Evolutionary conservation across 139 green algal species (phyloP).

Genomic region (Asterochloris sp.): DNA sequence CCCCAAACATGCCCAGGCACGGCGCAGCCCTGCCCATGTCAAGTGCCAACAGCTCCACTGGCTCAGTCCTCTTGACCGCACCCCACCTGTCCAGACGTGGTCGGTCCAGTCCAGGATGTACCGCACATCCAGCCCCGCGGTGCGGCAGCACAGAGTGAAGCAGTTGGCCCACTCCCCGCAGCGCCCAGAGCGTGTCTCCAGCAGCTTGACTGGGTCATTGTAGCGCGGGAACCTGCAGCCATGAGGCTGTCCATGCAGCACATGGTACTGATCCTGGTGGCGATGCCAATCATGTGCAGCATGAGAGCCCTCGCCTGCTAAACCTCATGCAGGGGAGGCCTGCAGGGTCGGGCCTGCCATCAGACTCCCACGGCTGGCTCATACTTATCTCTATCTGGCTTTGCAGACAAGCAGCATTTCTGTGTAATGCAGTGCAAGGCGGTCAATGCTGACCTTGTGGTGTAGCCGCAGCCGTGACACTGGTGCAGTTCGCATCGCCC

Average conservation of each 20-base stretch:
- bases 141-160: conserved; percentile 65
- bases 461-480: conserved; percentile 33
- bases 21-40: too few relatives aligned
- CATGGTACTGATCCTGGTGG: too few relatives aligned
- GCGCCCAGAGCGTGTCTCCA: conserved; percentile 64
- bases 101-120: conserved; percentile 68
- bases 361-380: too few relatives aligned
- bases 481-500: conserved; percentile 60
- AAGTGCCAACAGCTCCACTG: conserved; percentile 25
- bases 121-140: conserved; percentile 45
- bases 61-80: background rate
- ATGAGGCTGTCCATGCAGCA: background rate
- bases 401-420: too few relatives aligned
- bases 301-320: too few relatives aligned
- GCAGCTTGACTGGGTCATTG: conserved; percentile 60
- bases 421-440: background rate
- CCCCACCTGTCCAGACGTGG: conserved; percentile 62
- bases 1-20: too few relatives aligned
- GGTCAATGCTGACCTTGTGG: background rate
- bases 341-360: too few relatives aligned
- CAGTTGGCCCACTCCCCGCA: conserved; percentile 79
- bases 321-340: too few relatives aligned
- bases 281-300: too few relatives aligned
- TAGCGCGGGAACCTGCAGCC: conserved; percentile 52
- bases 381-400: too few relatives aligned